Evolutionary conservation across 73 alveolate species (phyloP).

Genomic region (Paramecium biaurelia): DNA sequence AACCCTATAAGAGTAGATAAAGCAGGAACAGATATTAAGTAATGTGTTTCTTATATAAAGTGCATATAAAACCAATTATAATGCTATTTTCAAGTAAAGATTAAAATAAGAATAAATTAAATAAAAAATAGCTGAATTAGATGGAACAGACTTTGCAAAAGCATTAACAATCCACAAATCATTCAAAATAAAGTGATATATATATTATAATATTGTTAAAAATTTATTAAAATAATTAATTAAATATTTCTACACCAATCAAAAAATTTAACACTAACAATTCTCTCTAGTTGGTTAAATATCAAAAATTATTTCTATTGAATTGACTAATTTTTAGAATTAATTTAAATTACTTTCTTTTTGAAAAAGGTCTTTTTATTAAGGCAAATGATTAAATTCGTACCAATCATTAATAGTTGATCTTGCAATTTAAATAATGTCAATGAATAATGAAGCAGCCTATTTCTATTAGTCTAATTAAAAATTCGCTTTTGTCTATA

Average conservation of each 20-base stretch:
- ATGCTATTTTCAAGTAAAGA: conserved; percentile 62
- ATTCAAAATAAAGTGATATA: conserved; percentile 39
- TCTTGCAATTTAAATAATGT: not conserved
- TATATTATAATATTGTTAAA: too few species aligned
- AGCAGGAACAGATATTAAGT: conserved; percentile 60
- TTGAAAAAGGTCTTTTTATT: not conserved
- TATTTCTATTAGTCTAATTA: not conserved
- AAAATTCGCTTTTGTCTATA: not conserved
- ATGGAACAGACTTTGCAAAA: conserved; percentile 60
- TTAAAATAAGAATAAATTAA: conserved; percentile 51
- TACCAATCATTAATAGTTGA: not conserved
- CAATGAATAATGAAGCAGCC: not conserved
- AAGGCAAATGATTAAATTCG: not conserved
- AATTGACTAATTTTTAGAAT: not conserved
- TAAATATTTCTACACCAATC: too few species aligned
- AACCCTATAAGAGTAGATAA: conserved; percentile 60
- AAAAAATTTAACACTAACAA: not conserved
- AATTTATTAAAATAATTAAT: too few species aligned
- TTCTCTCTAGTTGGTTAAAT: not conserved
- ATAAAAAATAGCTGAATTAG: conserved; percentile 51
- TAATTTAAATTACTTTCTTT: not conserved
- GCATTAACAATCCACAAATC: conserved; percentile 41
- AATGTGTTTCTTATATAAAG: not conserved
- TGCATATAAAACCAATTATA: conserved; percentile 61
- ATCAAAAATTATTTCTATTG: not conserved